Base-by-base conservation (phyloP, 2,329 filamentous ascomycete genomes). In the Zopfia rhizophila region DNA sequence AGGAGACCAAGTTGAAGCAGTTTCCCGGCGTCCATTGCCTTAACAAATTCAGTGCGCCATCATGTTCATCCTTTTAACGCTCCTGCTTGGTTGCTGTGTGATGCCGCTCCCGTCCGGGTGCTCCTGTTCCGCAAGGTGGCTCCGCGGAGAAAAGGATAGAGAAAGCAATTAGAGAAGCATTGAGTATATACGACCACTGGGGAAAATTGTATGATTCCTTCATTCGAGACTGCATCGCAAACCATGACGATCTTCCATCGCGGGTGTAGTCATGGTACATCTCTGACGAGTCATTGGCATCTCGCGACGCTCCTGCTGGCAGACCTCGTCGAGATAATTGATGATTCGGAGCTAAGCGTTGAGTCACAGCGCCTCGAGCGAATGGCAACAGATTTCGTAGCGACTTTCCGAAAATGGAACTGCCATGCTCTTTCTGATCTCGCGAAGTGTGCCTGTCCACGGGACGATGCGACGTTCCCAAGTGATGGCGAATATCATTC, bases 251-350 rank as follows among this genome's bases (percentile, higher is more conserved):
- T 1, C 73, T 85, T 1, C 80, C 81, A 1, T 58, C 76, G 7
- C 78, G 78, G 11, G 75, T 85, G 4, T 81, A 82, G 56, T 82
- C 81, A 29, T 85, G 82, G 82, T 84, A 83, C 48, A 75, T 83
- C 11, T 79, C 74, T 85, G 17, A 71, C 77, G 0, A 79, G 78
- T 0, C 83, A 85, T 52, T 85, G 82, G 78, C 79, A 84, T 51
- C 75, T 84, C 3, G 82, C 77, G 2, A 74, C 76, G 0, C 74
- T 85, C 29, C 69, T 84, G 18, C 66, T 85, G 4, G 79, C 81
- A 23, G 82, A 85, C 44, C 61, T 79, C 4, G 68, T 85, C 10
- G 77, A 80, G 33, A 63, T 73, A 18, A 74, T 83, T 16, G 82
- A 84, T 38, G 68, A 73, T 28, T 59, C 60, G 4, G 59, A 60